Percentiles rank a stretch among this genome's conserved stretches.
These are phyloP conservation scores for Haplosporangium sp. DNA, from an alignment of 371 early-diverging fungal species.

Conservation along the genomic window DNA sequence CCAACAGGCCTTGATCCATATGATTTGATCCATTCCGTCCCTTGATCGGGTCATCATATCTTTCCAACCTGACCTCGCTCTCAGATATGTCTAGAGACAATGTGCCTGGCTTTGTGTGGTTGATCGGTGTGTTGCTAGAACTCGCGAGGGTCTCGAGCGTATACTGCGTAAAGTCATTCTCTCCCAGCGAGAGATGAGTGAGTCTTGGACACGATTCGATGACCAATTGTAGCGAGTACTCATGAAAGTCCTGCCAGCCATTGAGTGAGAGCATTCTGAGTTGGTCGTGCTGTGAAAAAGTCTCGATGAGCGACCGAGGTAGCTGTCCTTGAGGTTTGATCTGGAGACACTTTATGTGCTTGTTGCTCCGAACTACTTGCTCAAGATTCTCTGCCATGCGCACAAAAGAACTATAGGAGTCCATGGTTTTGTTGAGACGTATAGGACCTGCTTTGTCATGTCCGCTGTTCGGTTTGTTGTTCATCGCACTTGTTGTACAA, in stretches of 20 bases:
- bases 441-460: background rate
- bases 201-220: slow-evolving; percentile 34
- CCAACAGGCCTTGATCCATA: slow-evolving; percentile 11
- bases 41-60: slow-evolving; percentile 41
- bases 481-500: background rate
- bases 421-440: background rate
- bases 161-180: slow-evolving; percentile 45
- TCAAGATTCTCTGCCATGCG: slow-evolving; percentile 21
- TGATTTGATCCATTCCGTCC: slow-evolving; percentile 4
- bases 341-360: slow-evolving; percentile 21
- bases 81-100: background rate
- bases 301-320: slow-evolving; percentile 17
- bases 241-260: slow-evolving; percentile 47
- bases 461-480: background rate
- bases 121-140: background rate
- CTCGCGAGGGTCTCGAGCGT: slow-evolving; percentile 13
- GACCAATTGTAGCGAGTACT: slow-evolving; percentile 35
- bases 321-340: slow-evolving; percentile 24
- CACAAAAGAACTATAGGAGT: slow-evolving; percentile 18
- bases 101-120: background rate
- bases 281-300: slow-evolving; percentile 10
- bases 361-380: slow-evolving; percentile 15
- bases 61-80: slow-evolving; percentile 9
- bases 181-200: slow-evolving; percentile 33
- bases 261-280: slow-evolving; percentile 29